Evolutionary conservation across 768 basidiomycete genomes (phyloP), one percentile per base, ranked within the genome.

Genomic region (Clitopilus passeckerianus): DNA sequence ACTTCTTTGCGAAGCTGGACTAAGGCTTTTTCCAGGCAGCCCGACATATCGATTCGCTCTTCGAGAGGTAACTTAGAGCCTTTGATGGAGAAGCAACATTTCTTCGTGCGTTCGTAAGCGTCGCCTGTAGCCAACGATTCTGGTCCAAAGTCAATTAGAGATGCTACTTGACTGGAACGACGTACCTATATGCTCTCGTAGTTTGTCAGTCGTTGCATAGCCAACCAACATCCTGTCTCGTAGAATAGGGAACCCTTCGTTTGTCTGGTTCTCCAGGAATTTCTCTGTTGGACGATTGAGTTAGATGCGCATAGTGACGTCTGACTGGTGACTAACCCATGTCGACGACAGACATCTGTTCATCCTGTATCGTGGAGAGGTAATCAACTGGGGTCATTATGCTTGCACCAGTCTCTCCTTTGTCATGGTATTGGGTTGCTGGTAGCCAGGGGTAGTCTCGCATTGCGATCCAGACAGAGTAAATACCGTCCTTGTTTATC

Each of bases 391-490:
- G 76, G 54, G 78, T 84, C 87, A 89, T 89, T 56, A 85, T 71
- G 37, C 79, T 76, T 8, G 78, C 83, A 6, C 84, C 87, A 6
- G 80, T 84, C 65, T 85, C 82, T 23, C 86, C 86, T 33, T 75
- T 74, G 68, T 90, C 89, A 46, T 83, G 81, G 69, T 85, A 86
- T 61, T 87, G 83, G 23, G 80, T 74, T 18, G 83, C 80, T 12
- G 87, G 81, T 4, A 90, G 77, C 86, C 87, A 90, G 1, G 88
- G 86, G 65, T 89, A 90, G 33, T 79, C 77, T 58, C 81, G 77
- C 79, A 89, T 80, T 9, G 86, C 82, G 58, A 89, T 89, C 88
- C 88, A 89, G 16, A 81, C 81, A 27, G 84, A 71, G 66, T 89
- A 90, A 52, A 89, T 88, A 15, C 87, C 87, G 61, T 87, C 86